Conservation (phyloP, 2,329 filamentous ascomycete species). For the Penicillium sp. region DNA sequence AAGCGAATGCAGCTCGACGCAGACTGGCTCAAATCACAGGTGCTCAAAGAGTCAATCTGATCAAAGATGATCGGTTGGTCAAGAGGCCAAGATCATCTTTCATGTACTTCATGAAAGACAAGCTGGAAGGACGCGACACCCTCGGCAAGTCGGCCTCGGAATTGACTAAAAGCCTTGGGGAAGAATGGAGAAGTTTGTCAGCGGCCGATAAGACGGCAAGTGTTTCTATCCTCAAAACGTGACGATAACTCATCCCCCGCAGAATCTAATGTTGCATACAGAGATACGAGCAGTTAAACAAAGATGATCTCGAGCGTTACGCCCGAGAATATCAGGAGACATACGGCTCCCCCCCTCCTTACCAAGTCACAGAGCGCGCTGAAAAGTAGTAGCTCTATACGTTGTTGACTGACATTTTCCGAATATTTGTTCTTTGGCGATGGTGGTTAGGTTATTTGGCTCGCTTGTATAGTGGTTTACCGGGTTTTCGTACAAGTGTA, state of each 20-base stretch:
- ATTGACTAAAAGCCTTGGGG: conserved; percentile 15
- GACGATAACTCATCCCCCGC: neutral
- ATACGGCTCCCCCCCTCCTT: conserved; percentile 38
- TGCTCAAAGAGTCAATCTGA: conserved; percentile 26
- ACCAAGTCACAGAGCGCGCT: neutral
- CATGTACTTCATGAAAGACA: conserved; percentile 52
- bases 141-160: conserved; percentile 43
- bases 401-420: conserved; percentile 12
- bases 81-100: conserved; percentile 50
- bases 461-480: conserved; percentile 3
- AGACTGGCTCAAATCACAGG: conserved; percentile 33
- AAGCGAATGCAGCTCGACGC: conserved; percentile 63
- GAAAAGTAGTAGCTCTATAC: conserved; percentile 1
- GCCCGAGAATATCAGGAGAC: conserved; percentile 39
- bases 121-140: conserved; percentile 55
- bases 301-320: conserved; percentile 40
- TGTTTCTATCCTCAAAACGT: neutral
- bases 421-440: neutral
- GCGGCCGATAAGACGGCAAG: conserved; percentile 44
- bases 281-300: conserved; percentile 34
- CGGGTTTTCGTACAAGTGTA: conserved; percentile 1
- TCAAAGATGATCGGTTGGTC: conserved; percentile 61
- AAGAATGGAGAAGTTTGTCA: conserved; percentile 35
- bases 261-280: conserved; percentile 27
- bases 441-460: neutral